Base-by-base conservation (phyloP, 495 filamentous ascomycete species). In the Aspergillus avenaceus region DNA sequence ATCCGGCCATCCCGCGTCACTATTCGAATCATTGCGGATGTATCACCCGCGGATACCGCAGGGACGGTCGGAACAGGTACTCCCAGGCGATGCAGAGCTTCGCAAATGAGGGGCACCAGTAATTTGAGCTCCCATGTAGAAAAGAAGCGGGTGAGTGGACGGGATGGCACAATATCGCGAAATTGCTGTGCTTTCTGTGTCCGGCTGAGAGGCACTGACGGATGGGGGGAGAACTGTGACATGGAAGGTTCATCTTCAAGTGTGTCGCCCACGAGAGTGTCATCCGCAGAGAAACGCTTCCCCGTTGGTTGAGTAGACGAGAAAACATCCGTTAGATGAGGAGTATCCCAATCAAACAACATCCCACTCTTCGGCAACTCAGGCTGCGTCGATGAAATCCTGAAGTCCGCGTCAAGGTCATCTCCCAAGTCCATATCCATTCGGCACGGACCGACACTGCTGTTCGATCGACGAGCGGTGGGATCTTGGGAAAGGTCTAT, bases 151-250 rank as follows among this genome's bases (percentile, higher is more conserved):
- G 91, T 91, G 52, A 97, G 82, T 1, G 85, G 81, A 64, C 91
- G 84, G 14, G 81, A 77, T 9, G 88, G 92, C 26, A 87, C 70
- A 54, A 99, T 93, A 66, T 99, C 93, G 45, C 79, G 78, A 79
- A 97, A 99, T 27, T 78, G 80, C 44, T 84, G 84, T 5, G 93
- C 93, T 45, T 84, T 84, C 62, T 99, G 93, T 11, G 93, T 99
- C 34, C 83, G 78, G 52, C 73, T 87, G 9, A 96, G 58, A 0
- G 90, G 89, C 1, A 96, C 84, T n/a, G 82, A 77, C 4, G 90
- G 91, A 6, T 78, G 81, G 22, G 84, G 77, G 7, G 89, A 85
- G 78, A 99, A 97, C 67, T 99, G 93, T 23, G 82, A 86, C 84
- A 97, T 87, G 28, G 84, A 84, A 7, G 91, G 93, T 62, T 98